Evolutionary conservation across 352 stramenopile species (phyloP), one percentile per base, ranked within the genome.

Genomic region (Phytophthora pseudosyringae): DNA sequence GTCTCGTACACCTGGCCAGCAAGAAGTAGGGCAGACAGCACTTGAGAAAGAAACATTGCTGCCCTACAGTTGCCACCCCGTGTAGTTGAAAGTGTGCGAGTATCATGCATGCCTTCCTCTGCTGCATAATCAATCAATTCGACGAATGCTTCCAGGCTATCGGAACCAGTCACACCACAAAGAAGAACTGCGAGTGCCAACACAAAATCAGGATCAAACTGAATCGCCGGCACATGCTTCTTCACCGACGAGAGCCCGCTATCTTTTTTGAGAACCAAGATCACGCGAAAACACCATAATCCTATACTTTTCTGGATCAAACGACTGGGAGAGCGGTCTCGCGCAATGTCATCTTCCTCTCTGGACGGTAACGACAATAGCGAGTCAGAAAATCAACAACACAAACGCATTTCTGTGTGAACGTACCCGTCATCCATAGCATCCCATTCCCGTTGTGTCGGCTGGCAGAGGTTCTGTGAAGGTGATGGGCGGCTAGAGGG

Each of bases 251-350:
- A 83, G 18, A 92, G 45, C 9, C 84, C 86, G 25, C 70, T 88
- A 25, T 92, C 84, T 56, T 90, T 91, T 65, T 94, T 94, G 26
- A 94, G 64, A 5, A 93, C 61, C 31, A 94, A 65, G 18, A 94
- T 73, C 18, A 93, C 39, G 9, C 86, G 86, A 29, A 94, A 80
- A 40, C 73, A 90, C 86, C 84, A 94, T 13, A 94, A 62, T 15
- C 69, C 79, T 41, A 85, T 77, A 47, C 53, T 80, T 32, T 76
- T 80, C 38, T 76, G 58, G 1, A 71, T 49, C 18, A 70, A 41
- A 33, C 49, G 56, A 47, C 62, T 78, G 8, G 65, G 53, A 52
- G 52, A 36, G 26, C 54, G 71, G 25, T 74, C 71, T 53, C 67
- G 71, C 25, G 58, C 11, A 41, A 73, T 47, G 28, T 76, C 53